Conservation (phyloP, 2,329 filamentous ascomycete genomes). For the Pseudocercospora vitis region DNA sequence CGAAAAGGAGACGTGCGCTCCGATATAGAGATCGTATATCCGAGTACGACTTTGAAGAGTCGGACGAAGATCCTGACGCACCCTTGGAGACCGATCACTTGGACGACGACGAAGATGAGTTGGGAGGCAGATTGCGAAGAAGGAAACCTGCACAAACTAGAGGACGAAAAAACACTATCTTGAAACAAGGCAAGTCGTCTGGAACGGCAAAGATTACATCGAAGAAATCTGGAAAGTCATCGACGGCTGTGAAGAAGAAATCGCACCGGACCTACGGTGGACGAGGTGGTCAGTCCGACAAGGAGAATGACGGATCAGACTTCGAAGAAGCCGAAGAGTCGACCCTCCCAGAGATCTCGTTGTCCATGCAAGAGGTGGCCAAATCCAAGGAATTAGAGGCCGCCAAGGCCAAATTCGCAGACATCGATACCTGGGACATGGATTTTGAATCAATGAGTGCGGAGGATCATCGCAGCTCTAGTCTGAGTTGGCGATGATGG, state of each 20-base stretch:
- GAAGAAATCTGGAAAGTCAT: slow-evolving; percentile 15
- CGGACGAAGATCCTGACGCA: slow-evolving; percentile 35
- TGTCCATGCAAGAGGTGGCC: slow-evolving; percentile 35
- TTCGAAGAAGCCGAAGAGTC: slow-evolving; percentile 31
- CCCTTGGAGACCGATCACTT: slow-evolving; percentile 26
- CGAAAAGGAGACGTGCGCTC: slow-evolving; percentile 40
- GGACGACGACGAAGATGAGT: slow-evolving; percentile 46
- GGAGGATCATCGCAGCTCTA: slow-evolving; percentile 41
- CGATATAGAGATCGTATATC: slow-evolving; percentile 28
- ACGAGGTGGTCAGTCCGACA: slow-evolving; percentile 43
- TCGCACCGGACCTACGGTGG: slow-evolving; percentile 31
- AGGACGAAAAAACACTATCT: slow-evolving; percentile 18
- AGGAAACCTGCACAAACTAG: slow-evolving; percentile 22
- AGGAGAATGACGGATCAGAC: slow-evolving; percentile 43
- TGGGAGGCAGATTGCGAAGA: slow-evolving; percentile 29
- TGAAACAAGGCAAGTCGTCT: slow-evolving; percentile 22
- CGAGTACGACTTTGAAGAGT: slow-evolving; percentile 45
- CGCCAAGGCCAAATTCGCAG: slow-evolving; percentile 50
- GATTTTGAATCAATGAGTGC: slow-evolving; percentile 53
- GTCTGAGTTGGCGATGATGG: slow-evolving; percentile 35
- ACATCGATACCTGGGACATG: slow-evolving; percentile 53
- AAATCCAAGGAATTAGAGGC: slow-evolving; percentile 43
- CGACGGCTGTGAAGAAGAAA: slow-evolving; percentile 17
- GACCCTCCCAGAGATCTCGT: slow-evolving; percentile 23
- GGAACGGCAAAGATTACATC: slow-evolving; percentile 15